Evolutionary conservation across 2,329 filamentous ascomycete genomes (phyloP).

Genomic region (Colletotrichum destructivum): DNA sequence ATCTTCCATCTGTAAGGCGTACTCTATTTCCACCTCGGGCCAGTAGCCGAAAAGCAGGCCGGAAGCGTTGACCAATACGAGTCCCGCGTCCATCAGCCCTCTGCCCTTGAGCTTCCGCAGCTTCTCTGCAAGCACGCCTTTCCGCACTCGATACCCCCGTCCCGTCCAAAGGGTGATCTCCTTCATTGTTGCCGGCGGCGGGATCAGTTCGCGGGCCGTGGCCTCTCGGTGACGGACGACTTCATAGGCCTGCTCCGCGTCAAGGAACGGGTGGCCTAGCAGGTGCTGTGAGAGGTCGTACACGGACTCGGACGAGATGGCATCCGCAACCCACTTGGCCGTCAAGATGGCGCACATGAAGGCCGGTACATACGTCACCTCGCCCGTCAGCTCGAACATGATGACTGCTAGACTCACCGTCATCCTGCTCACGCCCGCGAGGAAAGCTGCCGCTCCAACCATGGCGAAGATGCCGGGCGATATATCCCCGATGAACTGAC

Average conservation of each 20-base stretch:
- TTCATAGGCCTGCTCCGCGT: conserved; percentile 61
- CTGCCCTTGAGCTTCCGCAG: conserved; percentile 61
- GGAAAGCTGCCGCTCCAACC: conserved; percentile 71
- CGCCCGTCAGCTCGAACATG: conserved; percentile 74
- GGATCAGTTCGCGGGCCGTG: conserved; percentile 64
- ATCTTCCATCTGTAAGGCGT: conserved; percentile 57
- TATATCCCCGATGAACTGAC: conserved; percentile 55
- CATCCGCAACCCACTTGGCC: conserved; percentile 72
- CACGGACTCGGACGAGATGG: conserved; percentile 66
- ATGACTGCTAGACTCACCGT: conserved; percentile 72
- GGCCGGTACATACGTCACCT: conserved; percentile 70
- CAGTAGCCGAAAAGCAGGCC: conserved; percentile 69
- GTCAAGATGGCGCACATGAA: conserved; percentile 73
- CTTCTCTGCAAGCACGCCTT: conserved; percentile 58
- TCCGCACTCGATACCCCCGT: conserved; percentile 56
- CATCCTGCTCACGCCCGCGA: conserved; percentile 72
- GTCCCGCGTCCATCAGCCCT: conserved; percentile 70
- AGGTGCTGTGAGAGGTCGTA: conserved; percentile 74
- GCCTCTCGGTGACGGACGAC: conserved; percentile 22
- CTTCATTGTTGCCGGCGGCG: conserved; percentile 67
- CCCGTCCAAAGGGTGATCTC: conserved; percentile 68
- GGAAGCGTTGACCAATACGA: conserved; percentile 66
- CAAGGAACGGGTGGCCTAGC: conserved; percentile 71
- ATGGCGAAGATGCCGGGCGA: conserved; percentile 74
- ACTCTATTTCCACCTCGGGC: conserved; percentile 67